These are phyloP conservation scores for Aphanoascus verrucosus DNA, from an alignment of 2,329 filamentous ascomycete genomes.

Conservation along the genomic window DNA sequence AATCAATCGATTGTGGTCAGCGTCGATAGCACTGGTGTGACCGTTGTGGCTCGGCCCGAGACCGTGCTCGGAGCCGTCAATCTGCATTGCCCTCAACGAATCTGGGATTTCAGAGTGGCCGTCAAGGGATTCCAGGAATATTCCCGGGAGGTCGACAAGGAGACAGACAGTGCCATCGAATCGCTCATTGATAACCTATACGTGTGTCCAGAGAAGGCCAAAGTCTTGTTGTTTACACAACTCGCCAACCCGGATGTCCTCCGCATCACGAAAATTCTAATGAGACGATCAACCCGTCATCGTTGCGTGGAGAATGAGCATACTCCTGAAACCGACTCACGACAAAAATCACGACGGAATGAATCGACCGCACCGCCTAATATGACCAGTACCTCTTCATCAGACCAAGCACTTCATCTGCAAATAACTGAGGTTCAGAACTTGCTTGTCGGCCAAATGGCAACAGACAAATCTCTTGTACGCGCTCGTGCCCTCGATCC, in stretches of 20 bases:
- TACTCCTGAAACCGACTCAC: not conserved
- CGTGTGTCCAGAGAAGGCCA: constrained; percentile 22
- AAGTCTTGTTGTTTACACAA: constrained; percentile 23
- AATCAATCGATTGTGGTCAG: constrained; percentile 25
- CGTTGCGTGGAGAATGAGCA: constrained; percentile 12
- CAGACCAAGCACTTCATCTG: constrained; percentile 22
- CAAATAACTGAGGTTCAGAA: constrained; percentile 33
- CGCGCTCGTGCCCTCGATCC: constrained; percentile 21
- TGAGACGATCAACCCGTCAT: constrained; percentile 29
- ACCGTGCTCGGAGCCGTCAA: constrained; percentile 27
- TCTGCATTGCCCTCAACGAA: constrained; percentile 30
- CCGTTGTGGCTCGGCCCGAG: constrained; percentile 21
- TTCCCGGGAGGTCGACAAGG: constrained; percentile 17
- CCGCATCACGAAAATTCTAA: constrained; percentile 25
- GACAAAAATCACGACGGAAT: not conserved
- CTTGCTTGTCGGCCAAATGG: constrained; percentile 21
- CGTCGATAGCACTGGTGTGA: constrained; percentile 26
- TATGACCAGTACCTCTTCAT: not conserved
- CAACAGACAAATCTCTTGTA: constrained; percentile 20
- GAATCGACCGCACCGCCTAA: constrained; percentile 15
- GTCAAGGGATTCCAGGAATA: constrained; percentile 24
- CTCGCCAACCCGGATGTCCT: constrained; percentile 21
- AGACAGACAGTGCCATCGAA: constrained; percentile 23
- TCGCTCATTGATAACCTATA: constrained; percentile 28
- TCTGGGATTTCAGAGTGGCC: constrained; percentile 32